Base-by-base conservation (phyloP, 2,329 filamentous ascomycete species). In the Calonectria honghensis region DNA sequence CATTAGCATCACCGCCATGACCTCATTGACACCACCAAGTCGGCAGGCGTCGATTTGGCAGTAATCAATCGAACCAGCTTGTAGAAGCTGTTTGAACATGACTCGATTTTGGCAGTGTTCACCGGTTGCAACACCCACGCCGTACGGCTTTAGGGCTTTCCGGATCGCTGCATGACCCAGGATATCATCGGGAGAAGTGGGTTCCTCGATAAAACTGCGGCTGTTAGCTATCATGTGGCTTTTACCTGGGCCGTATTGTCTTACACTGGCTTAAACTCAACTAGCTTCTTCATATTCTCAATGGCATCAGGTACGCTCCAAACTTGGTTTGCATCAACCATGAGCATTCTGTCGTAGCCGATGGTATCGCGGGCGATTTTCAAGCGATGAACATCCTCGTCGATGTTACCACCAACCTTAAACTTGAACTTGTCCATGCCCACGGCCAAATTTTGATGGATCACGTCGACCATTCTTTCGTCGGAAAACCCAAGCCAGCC, bases 61-160 rank as follows among this genome's bases (percentile, higher is more conserved):
- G 29, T 97, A 92, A 81, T 97, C 95, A 80, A 98, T 95, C 73
- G 95, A 95, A 65, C 93, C 94, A 2, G 92, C 89, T 82, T 93
- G 91, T 64, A 98, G 90, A 73, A 98, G 91, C 86, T 98, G 96
- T 90, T 98, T 98, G 91, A 98, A 98, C 81, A 98, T 92, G 77
- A 98, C 94, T 39, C 96, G 92, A 88, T 98, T 98, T 87, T 98
- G 96, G 87, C 95, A 97, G 95, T 97, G 97, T 88, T 98, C 96
- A 76, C 96, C 96, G 0, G 96, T 98, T 11, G 96, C 96, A 6
- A 98, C 96, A 73, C 95, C 95, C 80, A 98, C 95, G 71, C 91
- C 91, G 81, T 92, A 89, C 0, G 94, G 92, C 80, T 90, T 90
- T 13, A 98, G 91, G 4, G 95, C 95, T 76, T 96, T 93, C 68